phyloP scores from a whole-genome alignment of 192 early-diverging fungal genomes.

The Pilaira anomala region DNA sequence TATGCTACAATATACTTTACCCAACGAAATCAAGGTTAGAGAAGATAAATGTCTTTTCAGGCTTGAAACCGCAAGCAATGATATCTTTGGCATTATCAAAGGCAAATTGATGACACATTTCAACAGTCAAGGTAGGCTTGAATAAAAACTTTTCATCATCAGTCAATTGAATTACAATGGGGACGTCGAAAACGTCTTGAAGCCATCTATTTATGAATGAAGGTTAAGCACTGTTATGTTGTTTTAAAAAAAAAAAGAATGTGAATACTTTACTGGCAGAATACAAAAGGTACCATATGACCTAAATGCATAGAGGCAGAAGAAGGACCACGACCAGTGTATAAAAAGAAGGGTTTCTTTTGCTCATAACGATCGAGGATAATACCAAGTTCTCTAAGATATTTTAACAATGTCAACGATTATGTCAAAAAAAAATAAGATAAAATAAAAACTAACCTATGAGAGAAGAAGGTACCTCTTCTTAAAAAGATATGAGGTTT shows the following conservation, averaged over 20 bases:
- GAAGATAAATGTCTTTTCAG: slow-evolving; percentile 96
- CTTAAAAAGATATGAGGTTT: slow-evolving; percentile 80
- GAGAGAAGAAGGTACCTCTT: slow-evolving; percentile 92
- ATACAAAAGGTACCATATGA: slow-evolving; percentile 95
- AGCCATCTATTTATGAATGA: slow-evolving; percentile 61
- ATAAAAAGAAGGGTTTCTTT: slow-evolving; percentile 96
- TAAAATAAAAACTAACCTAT: slow-evolving; percentile 54
- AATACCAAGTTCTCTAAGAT: slow-evolving; percentile 65
- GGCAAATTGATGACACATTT: slow-evolving; percentile 72
- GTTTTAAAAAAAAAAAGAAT: neutral
- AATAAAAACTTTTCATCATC: slow-evolving; percentile 99
- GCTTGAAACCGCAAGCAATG: slow-evolving; percentile 92
- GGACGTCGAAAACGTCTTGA: slow-evolving; percentile 94
- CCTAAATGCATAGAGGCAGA: slow-evolving; percentile 92
- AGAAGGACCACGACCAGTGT: slow-evolving; percentile 96
- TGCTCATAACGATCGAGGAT: slow-evolving; percentile 92
- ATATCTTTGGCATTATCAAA: slow-evolving; percentile 88
- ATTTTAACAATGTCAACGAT: neutral
- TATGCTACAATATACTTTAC: slow-evolving; percentile 41
- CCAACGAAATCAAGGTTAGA: slow-evolving; percentile 89
- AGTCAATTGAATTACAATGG: slow-evolving; percentile 94
- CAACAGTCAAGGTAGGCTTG: slow-evolving; percentile 82
- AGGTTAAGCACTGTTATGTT: neutral
- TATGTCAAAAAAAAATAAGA: neutral
- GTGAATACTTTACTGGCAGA: slow-evolving; percentile 73